Base-by-base conservation (phyloP, 768 basidiomycete genomes). In the Holtermannia corniformis region DNA sequence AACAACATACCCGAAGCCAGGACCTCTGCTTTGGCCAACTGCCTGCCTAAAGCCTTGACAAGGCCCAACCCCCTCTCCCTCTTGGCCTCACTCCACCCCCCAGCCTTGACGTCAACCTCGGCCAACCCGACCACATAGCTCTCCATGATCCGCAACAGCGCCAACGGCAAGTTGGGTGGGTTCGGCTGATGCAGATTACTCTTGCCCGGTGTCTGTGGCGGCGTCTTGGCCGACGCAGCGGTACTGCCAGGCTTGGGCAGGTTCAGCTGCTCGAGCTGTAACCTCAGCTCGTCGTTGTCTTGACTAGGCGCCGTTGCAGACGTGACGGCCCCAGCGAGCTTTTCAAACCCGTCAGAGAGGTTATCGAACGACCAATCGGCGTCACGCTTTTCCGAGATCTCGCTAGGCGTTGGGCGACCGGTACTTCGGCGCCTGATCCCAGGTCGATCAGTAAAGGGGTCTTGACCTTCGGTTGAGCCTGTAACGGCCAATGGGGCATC, bases 31-130 rank as follows among this genome's bases (percentile, higher is more conserved):
- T 68, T 60, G 13, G 63, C 61, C 32, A 72, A 47, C 49, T 56
- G 47, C 47, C 41, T 52, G 25, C 50, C 56, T 12, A 72, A 44
- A 14, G 53, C 53, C 48, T 67, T 68, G 20, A 70, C 57, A 3
- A 65, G 40, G 3, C 46, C 57, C 44, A 67, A 58, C 12, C 52
- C 62, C 48, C 67, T 62, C 37, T 72, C 67, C 1, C 64, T 44
- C 55, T 64, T 66, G n/a, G 67, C 51, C 22, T 69, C 67, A 13
- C 40, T 54, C 67, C 67, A 67, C 19, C 67, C 67, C 32, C 65
- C 63, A 24, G 46, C 41, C 1, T 52, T 51, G 3, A 14, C 32
- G 2, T 54, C 27, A 5, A 64, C 51, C 5, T 58, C 47, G 16
- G 62, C 58, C 44, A 72, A 44, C 16, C 64, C 62, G n/a, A 67